Percentiles rank a stretch among this genome's conserved stretches.
phyloP scores from a whole-genome alignment of 2,329 filamentous ascomycete genomes.

The Cercospora sp. region DNA sequence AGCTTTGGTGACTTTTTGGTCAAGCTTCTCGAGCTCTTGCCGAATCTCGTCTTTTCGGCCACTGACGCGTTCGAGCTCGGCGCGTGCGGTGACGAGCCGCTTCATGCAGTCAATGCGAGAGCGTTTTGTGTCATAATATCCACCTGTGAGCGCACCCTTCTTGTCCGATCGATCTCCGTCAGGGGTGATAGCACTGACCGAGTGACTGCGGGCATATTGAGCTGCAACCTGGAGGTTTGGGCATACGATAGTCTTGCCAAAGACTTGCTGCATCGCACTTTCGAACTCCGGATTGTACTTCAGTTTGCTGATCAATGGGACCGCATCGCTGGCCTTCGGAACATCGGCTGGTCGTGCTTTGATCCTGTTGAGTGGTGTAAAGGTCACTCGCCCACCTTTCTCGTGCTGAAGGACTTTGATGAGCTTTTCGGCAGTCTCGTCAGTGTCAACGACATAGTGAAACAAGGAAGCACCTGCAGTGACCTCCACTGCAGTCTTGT shows the following conservation, averaged over 20 bases:
- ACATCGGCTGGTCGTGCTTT: conserved; percentile 70
- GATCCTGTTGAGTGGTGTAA: conserved; percentile 87
- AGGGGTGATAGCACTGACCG: conserved; percentile 87
- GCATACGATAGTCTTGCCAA: conserved; percentile 92
- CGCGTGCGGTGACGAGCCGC: conserved; percentile 70
- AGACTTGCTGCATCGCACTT: conserved; percentile 88
- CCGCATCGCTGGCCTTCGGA: conserved; percentile 81
- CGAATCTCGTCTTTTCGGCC: conserved; percentile 66
- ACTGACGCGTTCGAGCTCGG: conserved; percentile 68
- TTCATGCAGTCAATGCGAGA: conserved; percentile 86
- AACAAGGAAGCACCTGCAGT: conserved; percentile 91
- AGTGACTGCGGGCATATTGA: conserved; percentile 89
- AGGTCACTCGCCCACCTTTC: conserved; percentile 83
- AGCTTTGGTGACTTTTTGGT: conserved; percentile 86
- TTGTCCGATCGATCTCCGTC: conserved; percentile 95
- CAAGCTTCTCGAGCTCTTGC: conserved; percentile 70
- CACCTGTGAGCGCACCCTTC: conserved; percentile 91
- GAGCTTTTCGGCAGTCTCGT: conserved; percentile 79
- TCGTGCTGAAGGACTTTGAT: conserved; percentile 77
- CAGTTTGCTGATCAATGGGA: conserved; percentile 83
- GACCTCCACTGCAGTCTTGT: conserved; percentile 24
- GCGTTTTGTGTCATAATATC: conserved; percentile 81
- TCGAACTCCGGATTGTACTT: conserved; percentile 75
- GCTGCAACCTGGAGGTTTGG: conserved; percentile 83
- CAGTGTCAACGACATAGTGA: conserved; percentile 92